Evolutionary conservation across 495 filamentous ascomycete species (phyloP).

Genomic region (Aspergillus biplanus): DNA sequence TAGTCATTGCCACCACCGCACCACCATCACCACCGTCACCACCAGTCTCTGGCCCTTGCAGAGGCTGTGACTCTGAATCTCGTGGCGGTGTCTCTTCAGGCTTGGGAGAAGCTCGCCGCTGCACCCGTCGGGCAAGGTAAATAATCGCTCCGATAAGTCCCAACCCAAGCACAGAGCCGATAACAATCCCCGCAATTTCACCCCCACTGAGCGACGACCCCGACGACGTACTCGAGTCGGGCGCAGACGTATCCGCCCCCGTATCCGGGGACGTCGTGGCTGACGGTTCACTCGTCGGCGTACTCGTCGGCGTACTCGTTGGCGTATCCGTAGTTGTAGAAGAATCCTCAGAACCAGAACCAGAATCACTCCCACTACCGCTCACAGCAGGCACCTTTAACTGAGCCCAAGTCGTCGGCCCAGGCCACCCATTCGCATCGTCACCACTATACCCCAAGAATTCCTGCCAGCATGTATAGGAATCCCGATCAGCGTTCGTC

Average conservation of each 20-base stretch:
- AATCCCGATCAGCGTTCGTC: neutral
- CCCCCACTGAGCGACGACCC: slow-evolving; percentile 3
- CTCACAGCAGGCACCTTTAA: slow-evolving; percentile 2
- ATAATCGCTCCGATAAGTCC: slow-evolving; percentile 7
- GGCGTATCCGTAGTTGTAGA: slow-evolving; percentile 6
- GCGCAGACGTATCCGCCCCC: slow-evolving; percentile 1
- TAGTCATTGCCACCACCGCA: neutral
- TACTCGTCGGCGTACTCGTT: neutral
- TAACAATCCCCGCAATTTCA: slow-evolving; percentile 2
- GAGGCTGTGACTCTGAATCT: too few relatives aligned
- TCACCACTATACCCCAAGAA: neutral
- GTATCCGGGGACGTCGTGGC: neutral
- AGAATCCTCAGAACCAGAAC: neutral
- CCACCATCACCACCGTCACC: neutral
- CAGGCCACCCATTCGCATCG: slow-evolving; percentile 10
- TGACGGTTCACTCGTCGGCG: neutral
- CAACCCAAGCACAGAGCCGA: slow-evolving; percentile 1
- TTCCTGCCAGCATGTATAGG: slow-evolving; percentile 9
- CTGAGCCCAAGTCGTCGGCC: neutral
- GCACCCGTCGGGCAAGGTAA: slow-evolving; percentile 4
- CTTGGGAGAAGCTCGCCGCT: neutral
- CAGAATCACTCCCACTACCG: too few relatives aligned
- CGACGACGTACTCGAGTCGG: slow-evolving; percentile 2
- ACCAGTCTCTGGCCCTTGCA: neutral
- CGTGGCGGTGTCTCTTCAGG: too few relatives aligned